These are phyloP conservation scores for Aspergillus sp. DNA, from an alignment of 2,329 filamentous ascomycete species.

Conservation along the genomic window DNA sequence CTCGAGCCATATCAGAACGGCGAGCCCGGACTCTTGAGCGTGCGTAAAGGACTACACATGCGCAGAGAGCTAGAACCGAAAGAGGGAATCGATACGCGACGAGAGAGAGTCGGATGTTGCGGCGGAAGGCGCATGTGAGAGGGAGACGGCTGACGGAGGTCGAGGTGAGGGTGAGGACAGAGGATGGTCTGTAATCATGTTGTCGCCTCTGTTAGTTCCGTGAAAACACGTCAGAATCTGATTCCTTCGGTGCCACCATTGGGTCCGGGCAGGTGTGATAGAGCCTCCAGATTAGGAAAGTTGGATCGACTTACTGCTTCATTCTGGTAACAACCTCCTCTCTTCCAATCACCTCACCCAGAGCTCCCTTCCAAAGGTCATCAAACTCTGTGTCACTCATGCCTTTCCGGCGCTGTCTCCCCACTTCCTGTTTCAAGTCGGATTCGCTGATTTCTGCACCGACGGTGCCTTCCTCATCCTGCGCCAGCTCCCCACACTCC, in stretches of 20 bases:
- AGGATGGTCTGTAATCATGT: constrained; percentile 72
- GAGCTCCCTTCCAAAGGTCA: constrained; percentile 64
- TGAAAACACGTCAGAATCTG: constrained; percentile 53
- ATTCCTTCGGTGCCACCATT: constrained; percentile 23
- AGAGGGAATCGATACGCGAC: constrained; percentile 54
- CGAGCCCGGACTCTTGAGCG: constrained; percentile 64
- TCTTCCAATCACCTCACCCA: constrained; percentile 53
- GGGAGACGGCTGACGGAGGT: constrained; percentile 90
- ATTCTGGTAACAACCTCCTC: constrained; percentile 62
- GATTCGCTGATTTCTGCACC: constrained; percentile 67
- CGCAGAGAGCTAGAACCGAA: constrained; percentile 47
- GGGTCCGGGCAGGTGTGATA: constrained; percentile 16
- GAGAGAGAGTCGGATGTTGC: constrained; percentile 51
- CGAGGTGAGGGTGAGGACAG: constrained; percentile 70
- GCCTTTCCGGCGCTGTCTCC: constrained; percentile 73
- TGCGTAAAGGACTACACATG: constrained; percentile 61
- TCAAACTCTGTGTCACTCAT: constrained; percentile 90
- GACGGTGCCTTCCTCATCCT: constrained; percentile 60
- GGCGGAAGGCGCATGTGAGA: constrained; percentile 60
- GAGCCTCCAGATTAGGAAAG: constrained; percentile 19
- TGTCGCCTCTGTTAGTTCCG: constrained; percentile 81
- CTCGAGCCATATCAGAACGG: constrained; percentile 66
- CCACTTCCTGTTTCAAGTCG: constrained; percentile 75
- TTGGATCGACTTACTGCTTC: constrained; percentile 57
- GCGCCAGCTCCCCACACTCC: constrained; percentile 78